These are phyloP conservation scores for Cutaneotrichosporon curvatum DNA, from an alignment of 1,284 basidiomycete genomes.

Conservation along the genomic window DNA sequence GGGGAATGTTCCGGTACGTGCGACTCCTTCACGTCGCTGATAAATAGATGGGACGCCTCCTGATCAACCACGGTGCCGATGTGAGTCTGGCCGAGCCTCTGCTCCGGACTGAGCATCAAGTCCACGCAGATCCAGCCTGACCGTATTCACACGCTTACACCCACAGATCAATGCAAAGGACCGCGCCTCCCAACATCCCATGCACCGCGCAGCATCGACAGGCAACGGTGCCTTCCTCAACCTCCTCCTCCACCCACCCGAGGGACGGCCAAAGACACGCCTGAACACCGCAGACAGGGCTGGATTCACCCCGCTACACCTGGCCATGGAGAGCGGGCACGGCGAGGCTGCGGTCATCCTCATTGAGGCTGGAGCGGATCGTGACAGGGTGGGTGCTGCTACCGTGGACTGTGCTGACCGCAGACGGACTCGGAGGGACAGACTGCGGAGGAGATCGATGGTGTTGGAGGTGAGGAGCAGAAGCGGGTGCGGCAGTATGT, in stretches of 20 bases:
- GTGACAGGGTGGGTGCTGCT: slow-evolving; percentile 60
- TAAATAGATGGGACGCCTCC: slow-evolving; percentile 69
- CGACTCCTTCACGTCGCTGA: slow-evolving; percentile 17
- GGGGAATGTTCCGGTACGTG: slow-evolving; percentile 68
- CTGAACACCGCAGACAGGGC: slow-evolving; percentile 79
- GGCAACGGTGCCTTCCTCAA: slow-evolving; percentile 79
- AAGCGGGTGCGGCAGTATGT: slow-evolving; percentile 67
- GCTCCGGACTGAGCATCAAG: too few relatives aligned
- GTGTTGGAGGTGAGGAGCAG: slow-evolving; percentile 81
- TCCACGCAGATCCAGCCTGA: not conserved
- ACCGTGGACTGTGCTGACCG: slow-evolving; percentile 9
- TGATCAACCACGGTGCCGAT: slow-evolving; percentile 80
- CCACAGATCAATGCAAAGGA: slow-evolving; percentile 89
- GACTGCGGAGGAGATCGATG: slow-evolving; percentile 73
- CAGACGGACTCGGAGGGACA: slow-evolving; percentile 74
- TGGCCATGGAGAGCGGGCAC: slow-evolving; percentile 89
- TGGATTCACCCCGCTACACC: slow-evolving; percentile 88
- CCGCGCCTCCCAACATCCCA: slow-evolving; percentile 77
- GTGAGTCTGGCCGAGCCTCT: slow-evolving; percentile 47
- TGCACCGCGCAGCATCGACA: slow-evolving; percentile 91
- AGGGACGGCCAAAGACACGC: slow-evolving; percentile 67
- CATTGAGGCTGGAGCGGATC: slow-evolving; percentile 88
- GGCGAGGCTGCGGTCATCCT: slow-evolving; percentile 79
- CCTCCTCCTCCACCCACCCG: slow-evolving; percentile 66
- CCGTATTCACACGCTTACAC: not conserved